Conservation (phyloP, 176 grass and related monocot genomes). For the Oropetium thomaeum region DNA sequence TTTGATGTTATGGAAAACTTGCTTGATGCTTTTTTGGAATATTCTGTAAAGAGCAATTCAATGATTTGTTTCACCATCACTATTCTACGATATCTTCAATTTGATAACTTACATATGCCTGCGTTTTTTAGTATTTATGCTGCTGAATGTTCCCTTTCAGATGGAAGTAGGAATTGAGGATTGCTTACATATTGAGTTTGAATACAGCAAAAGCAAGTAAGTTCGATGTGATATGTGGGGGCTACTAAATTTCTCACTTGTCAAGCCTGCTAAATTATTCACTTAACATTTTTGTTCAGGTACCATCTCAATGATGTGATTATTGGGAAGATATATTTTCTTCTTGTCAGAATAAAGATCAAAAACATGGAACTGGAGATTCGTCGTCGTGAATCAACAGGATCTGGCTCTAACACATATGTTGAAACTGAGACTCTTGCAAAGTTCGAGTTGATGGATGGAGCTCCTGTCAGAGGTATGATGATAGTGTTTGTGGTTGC, state of each 20-base stretch:
- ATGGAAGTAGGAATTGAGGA: slow-evolving; percentile 98
- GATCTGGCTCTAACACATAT: slow-evolving; percentile 95
- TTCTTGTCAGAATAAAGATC: slow-evolving; percentile 98
- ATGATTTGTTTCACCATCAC: background rate
- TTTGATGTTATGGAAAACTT: background rate
- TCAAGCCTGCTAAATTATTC: background rate
- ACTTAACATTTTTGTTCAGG: slow-evolving; percentile 33
- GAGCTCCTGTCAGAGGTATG: slow-evolving; percentile 96
- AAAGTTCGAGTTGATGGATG: slow-evolving; percentile 99
- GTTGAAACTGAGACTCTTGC: slow-evolving; percentile 99
- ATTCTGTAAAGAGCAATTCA: background rate
- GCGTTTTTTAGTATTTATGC: background rate
- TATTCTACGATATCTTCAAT: background rate
- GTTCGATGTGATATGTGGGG: background rate
- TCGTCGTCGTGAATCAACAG: slow-evolving; percentile 83
- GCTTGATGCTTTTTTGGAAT: background rate
- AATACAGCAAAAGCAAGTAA: slow-evolving; percentile 97
- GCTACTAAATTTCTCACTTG: background rate
- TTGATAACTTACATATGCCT: background rate
- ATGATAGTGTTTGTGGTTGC: background rate
- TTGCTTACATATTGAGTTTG: slow-evolving; percentile 92
- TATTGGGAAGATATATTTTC: slow-evolving; percentile 95
- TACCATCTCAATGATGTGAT: slow-evolving; percentile 96
- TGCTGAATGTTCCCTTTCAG: slow-evolving; percentile 31
- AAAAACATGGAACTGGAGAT: slow-evolving; percentile 94